Evolutionary conservation across 2,329 filamentous ascomycete species (phyloP), one percentile per base, ranked within the genome.

Genomic region (Fusarium sp.): DNA sequence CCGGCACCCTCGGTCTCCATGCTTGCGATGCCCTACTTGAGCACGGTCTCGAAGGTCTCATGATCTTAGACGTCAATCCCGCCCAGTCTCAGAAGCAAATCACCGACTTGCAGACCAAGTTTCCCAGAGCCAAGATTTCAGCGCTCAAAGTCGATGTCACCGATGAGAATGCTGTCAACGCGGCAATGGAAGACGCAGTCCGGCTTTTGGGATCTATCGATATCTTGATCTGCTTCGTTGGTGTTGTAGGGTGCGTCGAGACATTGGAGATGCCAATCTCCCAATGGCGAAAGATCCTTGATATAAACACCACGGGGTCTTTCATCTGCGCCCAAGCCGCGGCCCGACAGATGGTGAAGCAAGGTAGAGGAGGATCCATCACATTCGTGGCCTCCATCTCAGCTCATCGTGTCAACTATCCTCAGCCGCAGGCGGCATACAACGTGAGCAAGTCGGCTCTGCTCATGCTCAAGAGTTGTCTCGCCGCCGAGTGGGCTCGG

Each of bases 361-460:
- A n/a, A 31, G 47, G 47, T 5, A 31, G 79, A 3, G 87, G 89
- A 1, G 92, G 93, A 0, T 87, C 86, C 37, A 92, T 94, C 65
- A 83, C 92, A 2, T 87, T 95, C 68, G 90, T 90, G 2, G 90
- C 92, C 0, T 92, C 88, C 10, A 92, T 94, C 59, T 93, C 90
- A 1, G 92, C 86, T 0, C 92, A 94, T 70, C 80, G 87, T 5
- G 91, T 93, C 65, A 94, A 94, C 75, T 94, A 86, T 77, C 92
- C 93, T 0, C 92, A 94, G 77, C 92, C 92, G 0, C 93, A 95
- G 78, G 86, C 85, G 1, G 88, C 90, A 0, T 95, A 95, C 78
- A 95, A 95, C 73, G 89, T 90, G 2, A 89, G 87, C 74, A 95
- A 95, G 80, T 89, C 91, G 0, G 92, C 89, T 0, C 80, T 94